A percentile compares a stretch with the other conserved stretches of the same genome.
Conservation (phyloP, 768 basidiomycete species). For the Tulasnella sp. region DNA sequence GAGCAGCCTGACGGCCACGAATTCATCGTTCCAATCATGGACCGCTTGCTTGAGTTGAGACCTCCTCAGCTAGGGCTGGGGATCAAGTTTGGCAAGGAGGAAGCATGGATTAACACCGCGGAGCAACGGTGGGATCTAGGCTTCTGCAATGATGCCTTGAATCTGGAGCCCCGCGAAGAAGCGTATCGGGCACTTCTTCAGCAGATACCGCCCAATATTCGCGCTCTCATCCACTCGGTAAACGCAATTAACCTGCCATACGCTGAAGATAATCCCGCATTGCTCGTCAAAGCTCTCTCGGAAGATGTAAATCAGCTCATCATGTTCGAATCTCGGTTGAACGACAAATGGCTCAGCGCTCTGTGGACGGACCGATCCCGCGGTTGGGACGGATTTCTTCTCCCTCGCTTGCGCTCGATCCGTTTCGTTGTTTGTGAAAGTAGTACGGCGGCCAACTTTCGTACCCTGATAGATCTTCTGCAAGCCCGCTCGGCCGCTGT, state of each 20-base stretch:
- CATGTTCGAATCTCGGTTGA: not conserved
- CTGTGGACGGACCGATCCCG: not conserved
- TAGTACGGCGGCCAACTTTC: not conserved
- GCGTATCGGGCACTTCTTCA: not conserved
- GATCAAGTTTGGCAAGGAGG: not conserved
- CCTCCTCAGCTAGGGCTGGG: not conserved
- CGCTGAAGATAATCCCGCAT: not conserved
- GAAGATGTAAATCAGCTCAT: not conserved
- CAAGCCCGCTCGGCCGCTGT: not conserved
- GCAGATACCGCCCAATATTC: not conserved
- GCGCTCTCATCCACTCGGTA: not conserved
- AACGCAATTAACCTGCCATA: not conserved
- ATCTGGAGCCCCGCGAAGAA: not conserved
- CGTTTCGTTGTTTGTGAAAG: not conserved
- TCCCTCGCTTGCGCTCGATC: not conserved
- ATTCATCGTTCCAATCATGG: not conserved
- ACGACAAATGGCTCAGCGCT: not conserved
- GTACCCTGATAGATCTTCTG: not conserved
- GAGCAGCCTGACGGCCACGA: no score
- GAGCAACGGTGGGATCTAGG: not conserved
- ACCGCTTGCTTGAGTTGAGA: not conserved
- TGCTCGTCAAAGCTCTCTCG: not conserved
- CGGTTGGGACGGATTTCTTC: not conserved
- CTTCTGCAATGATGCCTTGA: not conserved
- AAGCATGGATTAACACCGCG: not conserved